Base-by-base conservation (phyloP, 1,284 basidiomycete species). In the Sanghuangporus weigelae region DNA sequence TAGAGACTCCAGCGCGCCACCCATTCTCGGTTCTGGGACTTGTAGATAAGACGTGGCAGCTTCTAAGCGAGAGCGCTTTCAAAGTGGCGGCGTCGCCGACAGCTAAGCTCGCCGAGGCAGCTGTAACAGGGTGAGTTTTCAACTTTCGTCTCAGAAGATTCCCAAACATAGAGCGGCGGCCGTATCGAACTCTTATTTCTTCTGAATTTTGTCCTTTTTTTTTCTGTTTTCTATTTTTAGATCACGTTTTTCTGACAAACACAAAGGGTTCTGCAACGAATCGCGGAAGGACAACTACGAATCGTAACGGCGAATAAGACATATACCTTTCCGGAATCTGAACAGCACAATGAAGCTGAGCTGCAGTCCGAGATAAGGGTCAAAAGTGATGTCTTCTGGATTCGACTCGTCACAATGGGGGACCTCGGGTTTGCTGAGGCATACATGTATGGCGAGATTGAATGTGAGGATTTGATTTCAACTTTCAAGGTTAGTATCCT, bases 381-480 rank as follows among this genome's bases (percentile, higher is more conserved):
- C 51, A 69, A 81, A 21, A 83, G 79, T 66, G 85, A 89, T 69
- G 74, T 78, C 8, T 90, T 90, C 71, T 90, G 88, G 89, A 75
- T 87, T 31, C 77, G 89, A 21, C 74, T 87, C 14, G 83, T 80
- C 62, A 73, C 81, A 21, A 84, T 86, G 77, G 79, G 83, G 40
- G 89, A 90, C 71, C 75, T 92, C 14, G 89, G 88, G 0, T 89
- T 92, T 68, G 79, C 85, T 12, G 90, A 92, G 73, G 84, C 86
- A 0, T 90, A 84, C 74, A 90, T 91, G 87, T 84, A 83, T 55
- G 86, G 86, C 4, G 87, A 93, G 66, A 84, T 84, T 42, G 82
- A 85, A 65, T 86, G 84, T 57, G 80, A 85, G 54, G 84, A 90
- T 68, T 76, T 90, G 10, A 80, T 84, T 4, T 78, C 83, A 6